phyloP scores from a whole-genome alignment of 1,284 basidiomycete genomes.

The Ustilago xerochloae region DNA sequence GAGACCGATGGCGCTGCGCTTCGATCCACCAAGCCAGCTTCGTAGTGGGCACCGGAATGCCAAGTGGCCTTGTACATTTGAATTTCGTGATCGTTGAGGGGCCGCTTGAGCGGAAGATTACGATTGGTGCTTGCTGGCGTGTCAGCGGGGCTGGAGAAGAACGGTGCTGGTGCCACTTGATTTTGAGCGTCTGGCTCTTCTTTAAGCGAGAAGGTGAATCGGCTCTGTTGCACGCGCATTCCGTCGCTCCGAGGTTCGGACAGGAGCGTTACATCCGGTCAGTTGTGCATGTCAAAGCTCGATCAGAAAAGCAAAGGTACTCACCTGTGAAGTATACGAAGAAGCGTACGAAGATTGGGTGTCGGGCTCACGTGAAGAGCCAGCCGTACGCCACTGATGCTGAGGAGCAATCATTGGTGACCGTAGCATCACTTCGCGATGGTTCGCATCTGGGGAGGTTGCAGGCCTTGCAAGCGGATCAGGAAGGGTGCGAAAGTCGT shows the following conservation, averaged over 20 bases:
- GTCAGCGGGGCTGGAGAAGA: neutral
- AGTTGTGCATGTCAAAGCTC: neutral
- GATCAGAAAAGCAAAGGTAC: neutral
- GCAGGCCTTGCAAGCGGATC: slow-evolving; percentile 2
- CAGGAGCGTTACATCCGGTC: too few relatives aligned
- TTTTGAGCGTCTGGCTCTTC: slow-evolving; percentile 3
- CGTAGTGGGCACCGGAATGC: neutral
- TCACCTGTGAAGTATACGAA: neutral
- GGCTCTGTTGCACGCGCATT: neutral
- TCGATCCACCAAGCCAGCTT: neutral
- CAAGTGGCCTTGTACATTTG: slow-evolving; percentile 2
- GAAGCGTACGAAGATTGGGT: neutral
- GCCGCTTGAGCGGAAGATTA: neutral
- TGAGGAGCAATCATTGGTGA: slow-evolving; percentile 3
- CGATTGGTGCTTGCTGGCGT: neutral
- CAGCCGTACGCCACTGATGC: slow-evolving; percentile 8
- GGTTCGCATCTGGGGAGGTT: neutral
- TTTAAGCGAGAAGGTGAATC: slow-evolving; percentile 3
- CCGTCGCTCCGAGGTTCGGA: slow-evolving; percentile 1
- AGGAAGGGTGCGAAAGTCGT: neutral
- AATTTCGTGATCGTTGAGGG: neutral
- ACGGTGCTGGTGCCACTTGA: neutral
- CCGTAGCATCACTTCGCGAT: slow-evolving; percentile 1
- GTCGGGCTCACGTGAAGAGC: neutral
- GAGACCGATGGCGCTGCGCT: neutral